Evolutionary conservation across 2,329 filamentous ascomycete species (phyloP), one percentile per base, ranked within the genome.

Genomic region (Diaporthe vexans): DNA sequence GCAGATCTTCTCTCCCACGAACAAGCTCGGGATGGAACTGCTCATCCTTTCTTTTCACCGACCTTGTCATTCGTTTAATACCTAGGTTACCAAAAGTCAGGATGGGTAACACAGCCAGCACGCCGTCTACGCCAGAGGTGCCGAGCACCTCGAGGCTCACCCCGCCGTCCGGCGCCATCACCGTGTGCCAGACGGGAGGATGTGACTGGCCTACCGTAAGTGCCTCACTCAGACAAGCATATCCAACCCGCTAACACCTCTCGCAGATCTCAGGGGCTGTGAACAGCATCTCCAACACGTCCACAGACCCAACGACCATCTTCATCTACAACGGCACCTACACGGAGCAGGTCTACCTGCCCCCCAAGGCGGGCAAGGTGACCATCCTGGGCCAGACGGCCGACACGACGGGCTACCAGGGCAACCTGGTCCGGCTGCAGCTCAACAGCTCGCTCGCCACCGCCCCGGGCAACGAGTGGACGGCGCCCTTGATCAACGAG

Each of bases 351-450:
- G 88, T 91, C 63, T 87, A 85, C 77, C 84, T 91, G 58, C 82
- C 85, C 9, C 78, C 81, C 4, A 83, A 86, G 58, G 83, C 83
- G 24, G 86, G 85, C 3, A 81, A 84, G 24, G 81, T 91, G 40
- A 88, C 85, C 13, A 86, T 91, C 74, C 90, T 90, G 75, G 89
- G 89, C 33, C 86, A 87, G 78, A 90, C 89, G 1, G 79, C 80
- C 29, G 82, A 86, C 58, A 84, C 85, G 15, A 79, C 82, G 26
- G 82, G 82, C 21, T 91, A 89, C 80, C 77, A 81, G 15, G 80
- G 79, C 56, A 91, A 91, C 81, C 82, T 84, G 19, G 89, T 73
- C 46, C 58, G 51, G 9, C 61, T 73, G 24, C 59, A 73, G 48
- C 69, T 51, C 51, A 73, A 69, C 71, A 58, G 61, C 4, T 68